Base-by-base conservation (phyloP, 2,329 filamentous ascomycete species). In the Talaromyces sp. region DNA sequence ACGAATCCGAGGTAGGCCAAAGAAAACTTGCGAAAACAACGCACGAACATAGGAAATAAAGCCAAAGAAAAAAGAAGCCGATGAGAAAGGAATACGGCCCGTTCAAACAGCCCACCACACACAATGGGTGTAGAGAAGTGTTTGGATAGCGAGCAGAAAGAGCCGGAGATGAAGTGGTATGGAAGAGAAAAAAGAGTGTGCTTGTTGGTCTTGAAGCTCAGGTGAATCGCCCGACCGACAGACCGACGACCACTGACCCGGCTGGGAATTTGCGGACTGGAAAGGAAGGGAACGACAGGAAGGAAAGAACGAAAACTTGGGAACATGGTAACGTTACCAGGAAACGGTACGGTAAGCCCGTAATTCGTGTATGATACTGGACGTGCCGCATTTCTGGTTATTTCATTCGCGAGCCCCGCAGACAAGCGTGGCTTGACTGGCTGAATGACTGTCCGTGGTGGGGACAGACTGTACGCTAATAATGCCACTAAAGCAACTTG, bases 351-450 rank as follows among this genome's bases (percentile, higher is more conserved):
- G 31, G 59, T 49, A 33, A 61, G 59, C 2, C 27, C 43, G 59
- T 61, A 50, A 33, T 50, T 19, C 57, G 39, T 22, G 33, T 56
- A 49, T 61, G 33, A 10, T 49, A 50, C 43, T 25, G 31, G 45
- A 31, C 43, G 33, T 62, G 60, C 60, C 60, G 47, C 59, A 61
- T 50, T 54, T 50, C 35, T 62, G 60, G 60, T 62, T 54, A 62
- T 54, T 35, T 52, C 33, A 22, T 4, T 35, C 31, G 13, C 25
- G 41, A 8, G 47, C 17, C 37, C 47, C 60, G 60, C 60, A 41
- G 19, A 6, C 19, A 15, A 13, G 19, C 47, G 17, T 19, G 15
- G 19, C 5, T 7, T n/a, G 25, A 62, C 49, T 62, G 60, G 60
- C 35, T 43, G 15, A 17, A 19, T 11, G 22, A 35, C n/a, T n/a